phyloP scores from a whole-genome alignment of 768 basidiomycete genomes.

The Suillus weaverae region DNA sequence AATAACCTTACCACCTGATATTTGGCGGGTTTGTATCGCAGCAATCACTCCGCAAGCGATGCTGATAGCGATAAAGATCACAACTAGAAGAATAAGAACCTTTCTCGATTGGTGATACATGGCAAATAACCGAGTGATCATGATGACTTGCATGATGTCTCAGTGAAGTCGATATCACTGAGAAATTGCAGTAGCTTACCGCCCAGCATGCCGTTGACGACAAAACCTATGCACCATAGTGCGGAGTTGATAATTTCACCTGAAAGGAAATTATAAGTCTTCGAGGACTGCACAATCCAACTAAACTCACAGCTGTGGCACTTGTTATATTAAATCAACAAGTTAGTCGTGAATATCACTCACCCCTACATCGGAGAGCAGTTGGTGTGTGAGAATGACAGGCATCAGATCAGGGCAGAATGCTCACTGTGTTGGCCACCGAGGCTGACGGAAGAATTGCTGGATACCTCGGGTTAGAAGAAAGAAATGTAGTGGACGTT shows the following conservation, averaged over 20 bases:
- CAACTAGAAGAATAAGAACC: not conserved
- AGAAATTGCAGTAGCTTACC: not conserved
- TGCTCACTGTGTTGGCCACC: not conserved
- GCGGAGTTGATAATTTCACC: not conserved
- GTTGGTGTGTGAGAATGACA: not conserved
- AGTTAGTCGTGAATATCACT: not conserved
- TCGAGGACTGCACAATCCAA: not conserved
- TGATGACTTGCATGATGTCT: not conserved
- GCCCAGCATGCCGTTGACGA: not conserved
- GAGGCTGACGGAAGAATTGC: not conserved
- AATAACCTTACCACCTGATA: not conserved
- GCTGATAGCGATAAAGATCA: not conserved
- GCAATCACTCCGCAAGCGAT: not conserved
- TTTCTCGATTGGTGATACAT: conserved; percentile 1
- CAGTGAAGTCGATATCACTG: not conserved
- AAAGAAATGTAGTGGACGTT: not conserved
- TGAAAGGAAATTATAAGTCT: not conserved
- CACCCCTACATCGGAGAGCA: not conserved
- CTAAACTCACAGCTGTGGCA: not conserved
- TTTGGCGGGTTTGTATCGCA: not conserved
- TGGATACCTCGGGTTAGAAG: not conserved
- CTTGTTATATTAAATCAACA: not conserved
- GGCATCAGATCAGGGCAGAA: not conserved
- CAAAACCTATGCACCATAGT: not conserved
- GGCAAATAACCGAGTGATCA: not conserved